Percentiles rank a stretch among this genome's conserved stretches.
These are phyloP conservation scores for Calcarisporium arbuscula DNA, from an alignment of 2,329 filamentous ascomycete genomes.

Conservation along the genomic window DNA sequence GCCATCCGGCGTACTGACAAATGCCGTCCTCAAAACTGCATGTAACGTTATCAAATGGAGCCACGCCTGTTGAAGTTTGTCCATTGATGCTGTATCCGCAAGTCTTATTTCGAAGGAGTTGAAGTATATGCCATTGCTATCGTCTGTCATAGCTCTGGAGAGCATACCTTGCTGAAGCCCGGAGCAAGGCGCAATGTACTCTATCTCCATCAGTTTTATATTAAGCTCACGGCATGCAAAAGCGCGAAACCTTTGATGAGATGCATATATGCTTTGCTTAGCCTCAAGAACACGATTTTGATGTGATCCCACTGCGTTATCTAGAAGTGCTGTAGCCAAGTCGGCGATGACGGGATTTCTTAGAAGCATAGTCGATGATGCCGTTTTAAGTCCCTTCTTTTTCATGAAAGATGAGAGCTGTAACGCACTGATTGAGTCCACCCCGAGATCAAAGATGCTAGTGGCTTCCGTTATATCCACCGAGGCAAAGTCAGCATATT, in stretches of 20 bases:
- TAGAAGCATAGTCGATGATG: slow-evolving; percentile 62
- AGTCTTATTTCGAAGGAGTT: slow-evolving; percentile 64
- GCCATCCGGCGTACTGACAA: slow-evolving; percentile 67
- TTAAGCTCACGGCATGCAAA: slow-evolving; percentile 46
- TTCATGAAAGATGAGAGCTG: slow-evolving; percentile 61
- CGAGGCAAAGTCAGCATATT: slow-evolving; percentile 47
- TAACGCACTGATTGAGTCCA: slow-evolving; percentile 83
- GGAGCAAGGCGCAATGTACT: slow-evolving; percentile 76
- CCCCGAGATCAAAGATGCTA: slow-evolving; percentile 77
- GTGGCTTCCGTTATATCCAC: slow-evolving; percentile 46
- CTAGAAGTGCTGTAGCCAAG: slow-evolving; percentile 33
- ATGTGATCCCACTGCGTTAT: slow-evolving; percentile 1
- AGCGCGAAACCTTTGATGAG: slow-evolving; percentile 53
- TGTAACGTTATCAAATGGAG: slow-evolving; percentile 39
- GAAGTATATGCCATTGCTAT: slow-evolving; percentile 60
- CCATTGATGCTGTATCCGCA: slow-evolving; percentile 31
- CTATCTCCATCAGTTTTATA: slow-evolving; percentile 48
- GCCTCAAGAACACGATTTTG: slow-evolving; percentile 35
- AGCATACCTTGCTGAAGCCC: slow-evolving; percentile 84
- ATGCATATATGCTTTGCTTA: slow-evolving; percentile 57
- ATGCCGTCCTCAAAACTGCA: slow-evolving; percentile 66
- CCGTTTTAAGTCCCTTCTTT: slow-evolving; percentile 51
- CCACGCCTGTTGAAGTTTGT: slow-evolving; percentile 53
- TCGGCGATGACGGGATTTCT: slow-evolving; percentile 48
- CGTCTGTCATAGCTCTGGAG: slow-evolving; percentile 55